These are phyloP conservation scores for Curvularia lunata DNA, from an alignment of 2,329 filamentous ascomycete species.

Conservation along the genomic window DNA sequence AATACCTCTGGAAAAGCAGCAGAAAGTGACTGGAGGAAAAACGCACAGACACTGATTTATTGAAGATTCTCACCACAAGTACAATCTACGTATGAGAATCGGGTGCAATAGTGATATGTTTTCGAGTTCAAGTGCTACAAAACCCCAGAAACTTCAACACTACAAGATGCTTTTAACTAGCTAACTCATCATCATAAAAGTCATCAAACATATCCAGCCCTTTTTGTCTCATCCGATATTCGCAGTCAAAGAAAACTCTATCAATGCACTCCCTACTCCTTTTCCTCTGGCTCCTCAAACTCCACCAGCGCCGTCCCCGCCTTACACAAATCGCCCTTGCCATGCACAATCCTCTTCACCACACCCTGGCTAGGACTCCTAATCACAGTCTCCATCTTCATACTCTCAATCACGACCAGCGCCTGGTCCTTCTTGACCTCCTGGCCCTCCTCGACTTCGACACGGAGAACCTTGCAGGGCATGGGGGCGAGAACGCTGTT, in stretches of 20 bases:
- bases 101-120: not conserved
- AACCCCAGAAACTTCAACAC: not conserved
- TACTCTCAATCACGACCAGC: conserved; percentile 71
- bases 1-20: not conserved
- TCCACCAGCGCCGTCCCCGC: conserved; percentile 53
- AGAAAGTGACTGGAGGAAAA: not conserved
- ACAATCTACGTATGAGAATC: not conserved
- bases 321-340: conserved; percentile 54
- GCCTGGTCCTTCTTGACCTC: conserved; percentile 83
- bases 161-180: not conserved
- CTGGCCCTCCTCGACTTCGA: conserved; percentile 84
- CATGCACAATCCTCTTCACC: conserved; percentile 57
- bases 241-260: not conserved
- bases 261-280: not conserved
- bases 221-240: not conserved
- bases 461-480: conserved; percentile 94
- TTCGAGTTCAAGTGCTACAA: not conserved
- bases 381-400: conserved; percentile 65
- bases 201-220: not conserved
- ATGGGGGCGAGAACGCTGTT: conserved; percentile 92
- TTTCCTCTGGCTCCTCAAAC: conserved; percentile 31
- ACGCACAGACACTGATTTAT: not conserved
- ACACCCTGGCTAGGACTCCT: conserved; percentile 57
- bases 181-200: not conserved
- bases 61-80: not conserved